Conservation (phyloP, 2,329 filamentous ascomycete species). For the Penicillium sp. region DNA sequence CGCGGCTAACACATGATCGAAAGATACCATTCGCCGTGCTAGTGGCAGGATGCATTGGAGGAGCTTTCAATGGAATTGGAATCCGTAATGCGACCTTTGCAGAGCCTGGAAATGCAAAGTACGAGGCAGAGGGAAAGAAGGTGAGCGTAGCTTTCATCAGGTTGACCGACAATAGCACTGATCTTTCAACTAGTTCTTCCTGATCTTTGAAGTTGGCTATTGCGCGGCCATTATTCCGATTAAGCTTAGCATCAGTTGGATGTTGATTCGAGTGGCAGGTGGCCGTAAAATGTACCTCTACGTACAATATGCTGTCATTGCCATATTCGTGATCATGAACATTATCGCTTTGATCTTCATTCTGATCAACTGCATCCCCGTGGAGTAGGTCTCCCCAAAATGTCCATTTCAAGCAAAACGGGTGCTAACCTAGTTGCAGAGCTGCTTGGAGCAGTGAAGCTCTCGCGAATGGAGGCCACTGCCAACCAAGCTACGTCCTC, state of each 20-base stretch:
- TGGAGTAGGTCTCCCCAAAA: slow-evolving; percentile 12
- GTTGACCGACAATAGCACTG: not conserved
- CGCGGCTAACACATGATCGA: not conserved
- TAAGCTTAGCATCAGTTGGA: slow-evolving; percentile 29
- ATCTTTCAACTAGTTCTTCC: slow-evolving; percentile 18
- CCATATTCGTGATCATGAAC: slow-evolving; percentile 21
- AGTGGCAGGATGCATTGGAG: slow-evolving; percentile 20
- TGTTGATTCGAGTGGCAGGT: slow-evolving; percentile 26
- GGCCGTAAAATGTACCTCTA: slow-evolving; percentile 23
- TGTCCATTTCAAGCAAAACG: not conserved
- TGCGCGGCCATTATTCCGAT: slow-evolving; percentile 27
- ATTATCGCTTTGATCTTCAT: slow-evolving; percentile 25
- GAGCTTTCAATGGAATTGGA: slow-evolving; percentile 27
- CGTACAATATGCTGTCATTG: slow-evolving; percentile 21
- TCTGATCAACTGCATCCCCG: slow-evolving; percentile 23
- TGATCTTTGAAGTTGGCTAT: slow-evolving; percentile 30
- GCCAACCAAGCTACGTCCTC: slow-evolving; percentile 21
- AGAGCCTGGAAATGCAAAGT: slow-evolving; percentile 19
- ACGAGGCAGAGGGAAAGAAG: slow-evolving; percentile 19
- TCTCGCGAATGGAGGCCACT: slow-evolving; percentile 20
- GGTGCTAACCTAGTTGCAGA: slow-evolving; percentile 4
- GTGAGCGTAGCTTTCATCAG: not conserved
- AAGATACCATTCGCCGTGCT: slow-evolving; percentile 22
- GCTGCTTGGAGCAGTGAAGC: slow-evolving; percentile 21
- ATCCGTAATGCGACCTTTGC: slow-evolving; percentile 11